phyloP scores from a whole-genome alignment of 2,329 filamentous ascomycete species.

The Penicillium sp. region DNA sequence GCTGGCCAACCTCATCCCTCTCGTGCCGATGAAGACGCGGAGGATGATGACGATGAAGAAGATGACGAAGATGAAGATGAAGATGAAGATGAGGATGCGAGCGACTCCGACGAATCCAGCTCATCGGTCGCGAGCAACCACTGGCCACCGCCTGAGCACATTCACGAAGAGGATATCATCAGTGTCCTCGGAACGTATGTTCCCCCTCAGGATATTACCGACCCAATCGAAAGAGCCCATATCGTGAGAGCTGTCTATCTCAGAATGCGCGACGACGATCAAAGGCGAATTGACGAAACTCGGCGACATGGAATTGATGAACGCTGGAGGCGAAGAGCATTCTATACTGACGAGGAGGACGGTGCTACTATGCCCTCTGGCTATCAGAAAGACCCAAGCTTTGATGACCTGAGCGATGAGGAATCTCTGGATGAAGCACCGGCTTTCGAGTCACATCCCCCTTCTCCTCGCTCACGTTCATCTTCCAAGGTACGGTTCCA shows the following conservation, averaged over 20 bases:
- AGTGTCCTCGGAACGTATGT: constrained; percentile 40
- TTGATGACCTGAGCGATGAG: constrained; percentile 46
- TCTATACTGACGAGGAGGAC: constrained; percentile 82
- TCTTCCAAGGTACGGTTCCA: constrained; percentile 75
- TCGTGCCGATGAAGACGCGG: constrained; percentile 2
- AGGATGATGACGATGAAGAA: constrained; percentile 13
- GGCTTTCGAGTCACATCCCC: constrained; percentile 31
- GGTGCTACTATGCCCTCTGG: constrained; percentile 60
- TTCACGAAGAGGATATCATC: constrained; percentile 39
- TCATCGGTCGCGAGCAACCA: constrained; percentile 28
- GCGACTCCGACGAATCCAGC: constrained; percentile 21
- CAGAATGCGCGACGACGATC: constrained; percentile 38
- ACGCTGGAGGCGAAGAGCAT: constrained; percentile 69
- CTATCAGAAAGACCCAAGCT: constrained; percentile 46
- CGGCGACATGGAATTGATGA: constrained; percentile 52
- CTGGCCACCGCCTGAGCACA: constrained; percentile 39
- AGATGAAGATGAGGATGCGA: constrained; percentile 18
- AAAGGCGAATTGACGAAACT: constrained; percentile 33
- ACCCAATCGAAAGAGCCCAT: constrained; percentile 39
- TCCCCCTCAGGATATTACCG: constrained; percentile 39
- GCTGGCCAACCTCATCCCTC: constrained; percentile 6
- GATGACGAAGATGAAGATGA: constrained; percentile 22
- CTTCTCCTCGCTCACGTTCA: constrained; percentile 58
- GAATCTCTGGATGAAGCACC: constrained; percentile 48
- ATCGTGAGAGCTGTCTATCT: constrained; percentile 36